Percentiles rank a stretch among this genome's conserved stretches.
phyloP scores from a whole-genome alignment of 192 early-diverging fungal species.

The Backusella psychrophila region DNA sequence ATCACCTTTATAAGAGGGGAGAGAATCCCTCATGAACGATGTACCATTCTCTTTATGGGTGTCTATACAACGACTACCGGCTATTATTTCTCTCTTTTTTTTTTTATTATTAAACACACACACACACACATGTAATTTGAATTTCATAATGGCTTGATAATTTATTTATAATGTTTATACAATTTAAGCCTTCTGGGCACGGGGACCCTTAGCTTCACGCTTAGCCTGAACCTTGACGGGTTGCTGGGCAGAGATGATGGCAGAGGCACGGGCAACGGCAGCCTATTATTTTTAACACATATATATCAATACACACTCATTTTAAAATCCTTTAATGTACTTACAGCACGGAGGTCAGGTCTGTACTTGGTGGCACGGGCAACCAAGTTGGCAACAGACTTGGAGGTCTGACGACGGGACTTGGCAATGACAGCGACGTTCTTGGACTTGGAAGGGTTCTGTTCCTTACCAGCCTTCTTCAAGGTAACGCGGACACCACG shows the following conservation, averaged over 20 bases:
- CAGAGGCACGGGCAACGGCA: constrained; percentile 70
- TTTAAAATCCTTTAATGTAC: neutral
- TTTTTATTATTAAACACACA: neutral
- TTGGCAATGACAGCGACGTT: constrained; percentile 58
- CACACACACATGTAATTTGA: neutral
- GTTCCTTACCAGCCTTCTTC: constrained; percentile 56
- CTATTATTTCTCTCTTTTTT: neutral
- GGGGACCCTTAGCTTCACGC: constrained; percentile 59
- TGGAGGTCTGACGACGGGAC: constrained; percentile 60
- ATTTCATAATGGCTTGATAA: neutral
- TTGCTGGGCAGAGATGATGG: constrained; percentile 65
- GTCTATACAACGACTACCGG: neutral
- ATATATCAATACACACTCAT: neutral
- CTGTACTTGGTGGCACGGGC: constrained; percentile 58
- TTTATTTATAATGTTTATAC: constrained; percentile 8
- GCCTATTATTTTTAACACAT: constrained; percentile 45
- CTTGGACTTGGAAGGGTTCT: constrained; percentile 51
- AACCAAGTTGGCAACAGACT: constrained; percentile 61
- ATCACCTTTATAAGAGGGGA: too few species aligned
- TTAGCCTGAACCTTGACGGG: constrained; percentile 53
- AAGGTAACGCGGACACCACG: constrained; percentile 64
- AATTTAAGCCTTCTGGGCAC: constrained; percentile 45
- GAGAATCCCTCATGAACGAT: too few species aligned
- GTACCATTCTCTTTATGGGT: neutral
- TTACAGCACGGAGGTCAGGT: constrained; percentile 67